phyloP scores from a whole-genome alignment of 2,329 filamentous ascomycete species.

The Hymenoscyphus repandus region DNA sequence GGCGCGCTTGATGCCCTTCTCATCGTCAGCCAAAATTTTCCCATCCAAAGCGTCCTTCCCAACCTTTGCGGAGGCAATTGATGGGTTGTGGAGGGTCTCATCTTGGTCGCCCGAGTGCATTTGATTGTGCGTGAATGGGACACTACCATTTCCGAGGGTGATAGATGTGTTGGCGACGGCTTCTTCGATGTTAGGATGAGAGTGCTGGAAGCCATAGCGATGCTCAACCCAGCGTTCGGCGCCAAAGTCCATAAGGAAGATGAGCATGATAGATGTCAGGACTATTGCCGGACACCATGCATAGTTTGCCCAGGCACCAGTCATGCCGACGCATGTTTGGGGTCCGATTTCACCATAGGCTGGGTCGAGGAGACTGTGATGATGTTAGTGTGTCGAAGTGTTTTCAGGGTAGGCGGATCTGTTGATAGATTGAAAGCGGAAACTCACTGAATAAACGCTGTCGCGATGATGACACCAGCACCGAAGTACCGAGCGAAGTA shows the following conservation, averaged over 20 bases:
- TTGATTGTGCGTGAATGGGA: conserved; percentile 32
- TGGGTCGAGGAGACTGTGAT: conserved; percentile 41
- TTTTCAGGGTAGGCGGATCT: background rate
- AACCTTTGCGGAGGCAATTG: background rate
- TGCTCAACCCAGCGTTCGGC: conserved; percentile 44
- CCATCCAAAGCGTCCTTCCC: conserved; percentile 6
- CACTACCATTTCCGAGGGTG: background rate
- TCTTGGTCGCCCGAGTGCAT: conserved; percentile 37
- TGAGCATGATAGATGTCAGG: conserved; percentile 51
- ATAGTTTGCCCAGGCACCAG: conserved; percentile 37
- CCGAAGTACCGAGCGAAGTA: conserved; percentile 64
- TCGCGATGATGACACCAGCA: conserved; percentile 71
- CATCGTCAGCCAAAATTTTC: conserved; percentile 9
- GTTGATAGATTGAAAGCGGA: conserved; percentile 39
- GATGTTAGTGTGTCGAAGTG: background rate
- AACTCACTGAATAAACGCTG: conserved; percentile 65
- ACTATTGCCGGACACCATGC: conserved; percentile 33
- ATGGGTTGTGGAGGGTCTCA: background rate
- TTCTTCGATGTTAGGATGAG: conserved; percentile 19
- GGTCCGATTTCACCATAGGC: conserved; percentile 41
- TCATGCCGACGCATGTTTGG: conserved; percentile 48
- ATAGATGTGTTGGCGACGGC: conserved; percentile 19
- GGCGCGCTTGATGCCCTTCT: background rate
- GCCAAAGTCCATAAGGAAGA: conserved; percentile 55
- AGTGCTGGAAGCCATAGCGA: conserved; percentile 26